Conservation (phyloP, 371 early-diverging fungal genomes). For the Mortierella sp. region DNA sequence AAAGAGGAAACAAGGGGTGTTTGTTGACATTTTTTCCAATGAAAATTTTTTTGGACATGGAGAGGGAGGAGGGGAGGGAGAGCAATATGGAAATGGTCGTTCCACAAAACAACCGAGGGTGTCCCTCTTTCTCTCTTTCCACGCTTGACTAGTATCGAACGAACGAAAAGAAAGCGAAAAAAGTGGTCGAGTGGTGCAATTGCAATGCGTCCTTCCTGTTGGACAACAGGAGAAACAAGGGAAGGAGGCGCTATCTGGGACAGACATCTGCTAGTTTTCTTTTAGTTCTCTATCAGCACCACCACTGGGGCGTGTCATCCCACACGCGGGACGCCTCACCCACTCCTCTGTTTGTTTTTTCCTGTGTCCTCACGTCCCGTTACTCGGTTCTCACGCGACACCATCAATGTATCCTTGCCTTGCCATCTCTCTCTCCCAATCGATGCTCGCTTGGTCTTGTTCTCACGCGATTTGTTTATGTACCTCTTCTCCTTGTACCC, state of each 20-base stretch:
- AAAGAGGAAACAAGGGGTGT: slow-evolving; percentile 36
- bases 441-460: not conserved
- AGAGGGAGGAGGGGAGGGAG: not conserved
- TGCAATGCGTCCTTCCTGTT: not conserved
- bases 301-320: not conserved
- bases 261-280: not conserved
- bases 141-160: not conserved
- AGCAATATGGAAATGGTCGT: slow-evolving; percentile 6
- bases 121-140: not conserved
- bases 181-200: slow-evolving; percentile 9
- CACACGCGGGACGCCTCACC: not conserved
- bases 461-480: slow-evolving; percentile 10
- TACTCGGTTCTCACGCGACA: slow-evolving; percentile 19
- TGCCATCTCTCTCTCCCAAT: not conserved
- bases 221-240: not conserved
- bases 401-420: not conserved
- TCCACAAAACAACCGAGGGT: slow-evolving; percentile 14
- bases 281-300: not conserved
- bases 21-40: slow-evolving; percentile 40
- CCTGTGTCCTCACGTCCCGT: not conserved
- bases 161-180: not conserved
- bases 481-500: not conserved
- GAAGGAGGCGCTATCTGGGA: not conserved
- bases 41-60: slow-evolving; percentile 31
- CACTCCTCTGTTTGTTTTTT: not conserved